Evolutionary conservation across 2,329 filamentous ascomycete genomes (phyloP), one percentile per base, ranked within the genome.

Genomic region (Cyphellophora attinorum): DNA sequence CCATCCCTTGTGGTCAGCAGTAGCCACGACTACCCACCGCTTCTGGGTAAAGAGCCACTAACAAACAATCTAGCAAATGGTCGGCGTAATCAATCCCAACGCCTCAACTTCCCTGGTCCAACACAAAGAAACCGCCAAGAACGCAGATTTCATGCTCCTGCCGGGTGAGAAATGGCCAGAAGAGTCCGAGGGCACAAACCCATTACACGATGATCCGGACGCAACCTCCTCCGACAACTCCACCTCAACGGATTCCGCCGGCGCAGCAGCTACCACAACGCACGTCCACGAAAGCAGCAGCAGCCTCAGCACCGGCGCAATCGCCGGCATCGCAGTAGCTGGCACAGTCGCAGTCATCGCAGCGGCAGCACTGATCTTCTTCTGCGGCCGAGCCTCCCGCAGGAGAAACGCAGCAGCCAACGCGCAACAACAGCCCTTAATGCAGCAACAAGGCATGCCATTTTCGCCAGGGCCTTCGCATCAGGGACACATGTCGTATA

Each of bases 41-140:
- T n/a, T n/a, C n/a, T n/a, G n/a, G n/a, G n/a, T n/a, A n/a, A n/a
- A n/a, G n/a, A n/a, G n/a, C n/a, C n/a, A n/a, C n/a, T n/a, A n/a
- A n/a, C n/a, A n/a, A n/a, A n/a, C n/a, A n/a, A n/a, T n/a, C n/a
- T 68, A 79, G 28, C 68, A 73, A 14, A 89, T 89, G 82, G 70
- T 89, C 11, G 82, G 81, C 3, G 79, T 74, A 2, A 79, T 89
- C 46, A 89, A 88, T 50, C 71, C 78, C 5, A 49, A 47, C 32
- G 40, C 39, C 21, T 41, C 31, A 12, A 40, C 40, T n/a, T 45
- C 38, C 6, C 13, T 49, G 29, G 38, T 35, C 23, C 19, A 37
- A 6, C 46, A 49, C 18, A 40, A 42, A 33, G 25, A 46, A 13
- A 19, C 44, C n/a, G 46, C 46, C 5, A 16, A 31, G 8, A 16